Conservation (phyloP, 805 yeast species). For the Ogataea minuta region DNA sequence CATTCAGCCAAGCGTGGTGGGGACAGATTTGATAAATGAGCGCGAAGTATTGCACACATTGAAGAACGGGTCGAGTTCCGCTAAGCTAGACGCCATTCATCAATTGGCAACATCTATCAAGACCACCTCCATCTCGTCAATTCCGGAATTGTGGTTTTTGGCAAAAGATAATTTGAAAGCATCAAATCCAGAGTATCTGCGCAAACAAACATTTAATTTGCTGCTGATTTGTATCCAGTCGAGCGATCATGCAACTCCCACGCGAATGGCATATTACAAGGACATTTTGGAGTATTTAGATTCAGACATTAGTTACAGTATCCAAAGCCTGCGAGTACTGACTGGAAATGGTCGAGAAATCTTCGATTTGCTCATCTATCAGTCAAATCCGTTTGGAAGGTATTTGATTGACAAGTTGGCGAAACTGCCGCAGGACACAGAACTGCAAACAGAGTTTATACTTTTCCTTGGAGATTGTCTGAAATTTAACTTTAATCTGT, state of each 20-base stretch:
- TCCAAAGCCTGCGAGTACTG: constrained; percentile 49
- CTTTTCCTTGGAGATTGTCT: constrained; percentile 22
- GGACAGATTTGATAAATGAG: constrained; percentile 24
- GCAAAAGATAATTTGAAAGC: constrained; percentile 52
- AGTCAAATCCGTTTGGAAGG: constrained; percentile 16
- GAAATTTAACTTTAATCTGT: constrained; percentile 21
- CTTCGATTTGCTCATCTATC: constrained; percentile 22
- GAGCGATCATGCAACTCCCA: constrained; percentile 49
- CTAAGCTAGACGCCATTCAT: constrained; percentile 50
- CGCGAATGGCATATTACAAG: constrained; percentile 55
- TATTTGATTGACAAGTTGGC: constrained; percentile 15
- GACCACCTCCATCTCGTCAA: constrained; percentile 51
- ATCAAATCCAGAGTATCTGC: constrained; percentile 31
- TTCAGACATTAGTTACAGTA: constrained; percentile 36
- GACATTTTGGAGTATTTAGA: constrained; percentile 50
- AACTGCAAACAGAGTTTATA: constrained; percentile 14
- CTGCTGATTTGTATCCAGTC: constrained; percentile 53
- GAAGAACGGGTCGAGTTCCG: constrained; percentile 23
- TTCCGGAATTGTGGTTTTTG: constrained; percentile 76
- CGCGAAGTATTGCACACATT: constrained; percentile 21
- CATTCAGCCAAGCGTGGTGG: constrained; percentile 32
- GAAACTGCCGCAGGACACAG: constrained; percentile 9
- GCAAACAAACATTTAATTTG: constrained; percentile 52
- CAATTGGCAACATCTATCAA: constrained; percentile 49
- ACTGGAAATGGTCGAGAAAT: constrained; percentile 37